phyloP scores from a whole-genome alignment of 2,329 filamentous ascomycete species.

The Aspergillus ochraceus region DNA sequence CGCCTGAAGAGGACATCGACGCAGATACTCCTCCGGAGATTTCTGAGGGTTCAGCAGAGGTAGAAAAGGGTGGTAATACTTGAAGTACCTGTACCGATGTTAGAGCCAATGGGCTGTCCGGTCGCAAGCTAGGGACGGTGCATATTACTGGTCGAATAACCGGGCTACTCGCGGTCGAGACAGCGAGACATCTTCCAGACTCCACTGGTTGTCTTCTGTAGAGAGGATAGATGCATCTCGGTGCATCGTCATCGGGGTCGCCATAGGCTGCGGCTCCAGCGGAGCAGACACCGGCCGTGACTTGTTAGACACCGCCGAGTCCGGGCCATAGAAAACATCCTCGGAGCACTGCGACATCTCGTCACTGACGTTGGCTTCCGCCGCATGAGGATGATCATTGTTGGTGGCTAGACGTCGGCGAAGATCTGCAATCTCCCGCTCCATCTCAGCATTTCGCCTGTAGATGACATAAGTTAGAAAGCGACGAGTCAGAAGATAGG shows the following conservation, averaged over 20 bases:
- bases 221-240: constrained; percentile 35
- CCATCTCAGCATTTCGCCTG: constrained; percentile 64
- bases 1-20: constrained; percentile 59
- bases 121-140: neutral
- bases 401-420: constrained; percentile 44
- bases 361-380: constrained; percentile 29
- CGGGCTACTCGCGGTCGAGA: constrained; percentile 40
- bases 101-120: constrained; percentile 26
- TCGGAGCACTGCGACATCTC: constrained; percentile 36
- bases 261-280: constrained; percentile 32
- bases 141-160: constrained; percentile 44
- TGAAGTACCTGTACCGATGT: constrained; percentile 55
- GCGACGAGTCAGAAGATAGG: neutral
- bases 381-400: constrained; percentile 25
- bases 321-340: constrained; percentile 33
- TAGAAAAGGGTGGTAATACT: constrained; percentile 62
- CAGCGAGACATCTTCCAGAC: constrained; percentile 49
- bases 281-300: constrained; percentile 34
- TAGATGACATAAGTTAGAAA: constrained; percentile 10
- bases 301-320: constrained; percentile 29
- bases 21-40: constrained; percentile 57
- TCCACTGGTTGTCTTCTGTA: constrained; percentile 45
- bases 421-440: constrained; percentile 55
- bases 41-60: constrained; percentile 59
- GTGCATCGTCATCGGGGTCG: constrained; percentile 34